A percentile compares a stretch with the other conserved stretches of the same genome.
Evolutionary conservation across 805 yeast genomes (phyloP).

Genomic region (Kuraishia capsulata): DNA sequence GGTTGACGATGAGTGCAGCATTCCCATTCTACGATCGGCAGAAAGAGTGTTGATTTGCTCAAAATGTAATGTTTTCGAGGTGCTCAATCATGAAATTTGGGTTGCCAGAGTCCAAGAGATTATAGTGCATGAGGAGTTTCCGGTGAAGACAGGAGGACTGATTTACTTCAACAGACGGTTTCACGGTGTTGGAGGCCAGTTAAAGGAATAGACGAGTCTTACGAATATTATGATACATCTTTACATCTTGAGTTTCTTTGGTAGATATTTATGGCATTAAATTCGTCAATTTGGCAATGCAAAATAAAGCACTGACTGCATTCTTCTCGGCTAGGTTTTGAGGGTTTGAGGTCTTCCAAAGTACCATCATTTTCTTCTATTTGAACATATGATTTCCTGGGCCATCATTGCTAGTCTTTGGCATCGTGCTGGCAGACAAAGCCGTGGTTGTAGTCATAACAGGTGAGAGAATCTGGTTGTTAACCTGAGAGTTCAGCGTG

Average conservation of each 20-base stretch:
- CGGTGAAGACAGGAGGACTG: conserved; percentile 47
- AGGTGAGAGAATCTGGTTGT: not conserved
- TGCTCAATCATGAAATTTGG: conserved; percentile 90
- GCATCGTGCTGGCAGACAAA: conserved; percentile 11
- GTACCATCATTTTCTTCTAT: no score
- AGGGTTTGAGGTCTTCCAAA: no score
- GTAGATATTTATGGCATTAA: no score
- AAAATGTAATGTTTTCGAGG: conserved; percentile 38
- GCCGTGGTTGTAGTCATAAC: not conserved
- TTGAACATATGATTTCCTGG: no score
- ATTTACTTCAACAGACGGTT: conserved; percentile 57
- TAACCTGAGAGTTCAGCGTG: not conserved
- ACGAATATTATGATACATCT: no score
- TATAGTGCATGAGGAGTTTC: conserved; percentile 20
- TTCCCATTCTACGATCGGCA: conserved; percentile 50
- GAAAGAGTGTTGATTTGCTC: conserved; percentile 59
- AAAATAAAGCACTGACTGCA: no score
- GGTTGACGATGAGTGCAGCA: conserved; percentile 13
- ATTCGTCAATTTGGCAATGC: no score
- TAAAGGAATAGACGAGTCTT: conserved; percentile 9
- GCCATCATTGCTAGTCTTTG: not conserved
- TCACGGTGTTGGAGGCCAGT: conserved; percentile 28
- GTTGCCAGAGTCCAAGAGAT: conserved; percentile 67
- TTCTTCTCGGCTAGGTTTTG: no score
- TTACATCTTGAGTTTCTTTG: not conserved